Base-by-base conservation (phyloP, 352 stramenopile genomes). In the Phytophthora tentaculata region DNA sequence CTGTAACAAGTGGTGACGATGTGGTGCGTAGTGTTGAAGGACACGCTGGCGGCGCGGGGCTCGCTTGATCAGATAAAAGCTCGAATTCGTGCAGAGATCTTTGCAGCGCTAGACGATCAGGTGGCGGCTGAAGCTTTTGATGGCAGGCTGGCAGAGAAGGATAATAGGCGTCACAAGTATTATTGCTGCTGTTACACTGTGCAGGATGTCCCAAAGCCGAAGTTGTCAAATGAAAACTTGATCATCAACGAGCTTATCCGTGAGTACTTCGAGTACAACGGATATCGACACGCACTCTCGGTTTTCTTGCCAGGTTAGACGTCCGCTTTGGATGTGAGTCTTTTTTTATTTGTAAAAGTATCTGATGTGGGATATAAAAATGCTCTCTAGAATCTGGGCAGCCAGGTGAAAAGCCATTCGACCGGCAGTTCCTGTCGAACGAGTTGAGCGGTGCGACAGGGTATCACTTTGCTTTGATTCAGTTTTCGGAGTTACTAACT, bases 161-260 rank as follows among this genome's bases (percentile, higher is more conserved):
- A 19, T n/a, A 28, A 1, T 29, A 32, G 23, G n/a, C 23, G 20
- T 22, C 7, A 50, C 28, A 59, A 24, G 24, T 12, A 19, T 5
- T 44, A 19, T 14, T 13, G 28, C 1, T 52, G 29, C 20, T 65
- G 28, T 19, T 3, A 39, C 14, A 3, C 14, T 39, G n/a, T 51
- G 24, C 23, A 73, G 71, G 62, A 73, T 14, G 77, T 82, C 0
- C 80, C 83, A 0, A 93, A 90, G 54, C 90, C 89, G 20, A 90
- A 83, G 47, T 71, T 97, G 1, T 96, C 87, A 19, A 97, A 96
- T 65, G 93, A 98, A 48, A 98, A 97, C 69, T 76, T 98, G 44
- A 71, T 98, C 48, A 96, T 98, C 59, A 98, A 98, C 65, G 93
- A 98, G 77, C 77, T 98, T 20, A 96, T 98, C 52, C 81, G 91